Evolutionary conservation across 129 eudicot genomes (phyloP), one percentile per base, ranked within the genome.

Genomic region (Solidago caesia): DNA sequence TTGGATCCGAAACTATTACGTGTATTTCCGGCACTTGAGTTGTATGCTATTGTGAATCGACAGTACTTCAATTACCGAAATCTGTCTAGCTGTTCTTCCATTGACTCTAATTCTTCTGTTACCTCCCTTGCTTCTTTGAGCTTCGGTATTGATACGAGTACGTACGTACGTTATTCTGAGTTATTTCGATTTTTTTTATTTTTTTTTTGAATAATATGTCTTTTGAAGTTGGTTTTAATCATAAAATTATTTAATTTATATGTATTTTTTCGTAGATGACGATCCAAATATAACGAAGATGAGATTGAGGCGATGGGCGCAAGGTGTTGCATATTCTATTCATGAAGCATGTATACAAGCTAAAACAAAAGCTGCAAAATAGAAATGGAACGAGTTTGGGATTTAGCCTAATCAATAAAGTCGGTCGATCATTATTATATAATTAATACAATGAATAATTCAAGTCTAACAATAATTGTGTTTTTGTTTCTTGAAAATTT

Each of bases 21-120:
- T 6, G 75, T 84, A 52, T 89, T 92, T 46, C 96, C 98, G 0
- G 98, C 98, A 29, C 85, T 89, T 5, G 90, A 81, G 74, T 52
- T 92, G 39, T 92, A 92, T 68, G 7, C 43, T 33, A 87, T 91
- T 45, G 96, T 92, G 15, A 87, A 87, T 42, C 74, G 79, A 42
- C 77, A 69, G 71, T 21, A 21, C 21, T 49, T 77, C 33, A 62
- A 14, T 16, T 5, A 60, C 44, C 69, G 59, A 10, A 12, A 64
- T 45, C 68, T 84, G 45, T 87, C 93, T 1, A 72, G 89, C 21
- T 81, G 86, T 0, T 87, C 87, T 26, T 75, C 85, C 6, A 62
- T 88, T 5, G 67, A 77, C 4, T 72, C 75, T 1, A 75, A 69
- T 29, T 79, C 72, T 8, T 66, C 86, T 14, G 42, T 67, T 7